Evolutionary conservation across 1,284 basidiomycete species (phyloP), one percentile per base, ranked within the genome.

Genomic region (Apiotrichum domesticum): DNA sequence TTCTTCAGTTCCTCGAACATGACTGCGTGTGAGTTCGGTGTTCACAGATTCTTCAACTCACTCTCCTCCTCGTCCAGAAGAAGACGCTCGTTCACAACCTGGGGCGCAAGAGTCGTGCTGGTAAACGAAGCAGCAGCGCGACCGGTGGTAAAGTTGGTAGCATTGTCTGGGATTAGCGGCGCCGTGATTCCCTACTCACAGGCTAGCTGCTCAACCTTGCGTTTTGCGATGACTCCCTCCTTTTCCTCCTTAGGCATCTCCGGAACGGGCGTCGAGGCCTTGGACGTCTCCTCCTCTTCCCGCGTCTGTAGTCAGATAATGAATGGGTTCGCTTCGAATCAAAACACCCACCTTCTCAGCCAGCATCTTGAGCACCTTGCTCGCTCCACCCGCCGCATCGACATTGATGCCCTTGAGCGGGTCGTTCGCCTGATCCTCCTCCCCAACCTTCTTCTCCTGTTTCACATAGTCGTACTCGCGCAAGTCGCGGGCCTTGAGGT

Each of bases 111-210:
- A 1, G 90, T 87, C 0, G 95, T 97, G 3, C 90, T 93, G 0
- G 96, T 99, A 49, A 98, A 79, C 2, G 91, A 91, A 2, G 95
- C 95, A 34, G 94, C 93, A 1, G 90, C 84, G 46, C 87, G 80
- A n/a, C 94, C 94, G 37, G 83, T 92, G 0, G 91, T 92, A 70
- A 89, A 92, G 5, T 90, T 89, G 3, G 91, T 91, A 4, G 89
- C 82, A 70, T 97, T 96, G 85, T 93, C 91, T 88, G 37, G 35
- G 8, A 43, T 56, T 33, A 64, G 49, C 6, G 34, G 21, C 3
- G 14, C 13, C 4, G n/a, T 10, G 11, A 6, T 2, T 5, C 6
- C 2, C 21, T 13, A 63, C 70, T 64, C 48, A 74, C 72, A 73
- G n/a, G 72, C 70, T 10, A 66, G 57, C 48, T 65, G 64, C 50